phyloP scores from a whole-genome alignment of 2,329 filamentous ascomycete species.

The Aureobasidium namibiae region DNA sequence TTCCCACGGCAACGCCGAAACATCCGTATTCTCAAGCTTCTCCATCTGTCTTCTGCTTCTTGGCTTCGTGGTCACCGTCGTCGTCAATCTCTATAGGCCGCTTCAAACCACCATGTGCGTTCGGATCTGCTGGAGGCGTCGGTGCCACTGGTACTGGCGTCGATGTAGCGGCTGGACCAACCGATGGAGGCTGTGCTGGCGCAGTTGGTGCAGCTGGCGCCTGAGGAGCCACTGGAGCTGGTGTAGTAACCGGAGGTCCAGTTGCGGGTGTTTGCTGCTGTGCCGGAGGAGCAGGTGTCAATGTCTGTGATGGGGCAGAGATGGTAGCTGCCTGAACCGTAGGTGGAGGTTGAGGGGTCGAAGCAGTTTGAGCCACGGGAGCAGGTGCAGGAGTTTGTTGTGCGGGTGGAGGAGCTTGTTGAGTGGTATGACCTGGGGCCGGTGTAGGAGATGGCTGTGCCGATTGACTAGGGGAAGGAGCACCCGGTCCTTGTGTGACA shows the following conservation, averaged over 20 bases:
- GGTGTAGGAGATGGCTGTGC: neutral
- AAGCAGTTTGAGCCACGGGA: neutral
- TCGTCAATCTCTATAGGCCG: constrained; percentile 13
- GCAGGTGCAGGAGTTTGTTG: constrained; percentile 1
- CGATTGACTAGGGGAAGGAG: neutral
- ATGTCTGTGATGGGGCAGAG: neutral
- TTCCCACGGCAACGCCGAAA: neutral
- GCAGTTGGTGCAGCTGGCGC: neutral
- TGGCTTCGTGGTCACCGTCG: constrained; percentile 13
- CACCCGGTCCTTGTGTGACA: neutral
- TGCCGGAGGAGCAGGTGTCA: neutral
- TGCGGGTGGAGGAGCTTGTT: neutral
- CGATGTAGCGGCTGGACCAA: neutral
- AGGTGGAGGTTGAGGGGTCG: neutral
- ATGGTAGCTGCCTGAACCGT: neutral
- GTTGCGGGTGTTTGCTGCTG: neutral
- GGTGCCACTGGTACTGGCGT: neutral
- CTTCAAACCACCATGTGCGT: constrained; percentile 7
- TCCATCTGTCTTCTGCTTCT: constrained; percentile 13
- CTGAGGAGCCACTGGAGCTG: neutral
- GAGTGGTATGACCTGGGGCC: neutral
- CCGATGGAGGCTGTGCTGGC: neutral
- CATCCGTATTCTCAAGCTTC: neutral
- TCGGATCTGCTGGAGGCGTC: neutral
- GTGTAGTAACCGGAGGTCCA: neutral